Evolutionary conservation across 2,329 filamentous ascomycete genomes (phyloP).

Genomic region (Aspergillus unguis): DNA sequence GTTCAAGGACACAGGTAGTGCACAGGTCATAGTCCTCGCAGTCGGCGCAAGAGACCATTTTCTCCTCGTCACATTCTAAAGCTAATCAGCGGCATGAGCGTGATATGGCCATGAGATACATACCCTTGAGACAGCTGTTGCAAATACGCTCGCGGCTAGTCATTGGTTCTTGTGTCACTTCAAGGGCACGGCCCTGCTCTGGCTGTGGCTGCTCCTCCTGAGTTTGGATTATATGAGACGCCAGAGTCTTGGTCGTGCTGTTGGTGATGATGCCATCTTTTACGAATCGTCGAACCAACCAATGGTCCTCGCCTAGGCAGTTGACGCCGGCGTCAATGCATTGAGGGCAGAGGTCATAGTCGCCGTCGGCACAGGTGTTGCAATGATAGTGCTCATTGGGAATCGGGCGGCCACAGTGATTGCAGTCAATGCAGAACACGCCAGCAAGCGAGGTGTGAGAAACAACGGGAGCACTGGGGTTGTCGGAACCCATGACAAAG

Average conservation of each 20-base stretch:
- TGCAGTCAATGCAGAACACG: constrained; percentile 87
- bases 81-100: constrained; percentile 21
- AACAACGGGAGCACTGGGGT: constrained; percentile 30
- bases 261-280: constrained; percentile 73
- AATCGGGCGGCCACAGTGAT: constrained; percentile 77
- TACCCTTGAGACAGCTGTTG: constrained; percentile 65
- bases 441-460: constrained; percentile 33
- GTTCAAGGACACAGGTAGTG: constrained; percentile 70
- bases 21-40: constrained; percentile 95
- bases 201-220: constrained; percentile 22
- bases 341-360: constrained; percentile 84
- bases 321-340: constrained; percentile 74
- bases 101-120: constrained; percentile 17
- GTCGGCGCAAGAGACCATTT: constrained; percentile 78
- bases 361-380: constrained; percentile 84
- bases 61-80: constrained; percentile 66
- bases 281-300: constrained; percentile 89
- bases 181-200: constrained; percentile 25
- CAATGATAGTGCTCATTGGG: constrained; percentile 89
- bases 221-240: constrained; percentile 56
- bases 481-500: constrained; percentile 28
- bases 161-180: constrained; percentile 20
- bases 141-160: constrained; percentile 45
- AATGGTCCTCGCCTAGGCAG: constrained; percentile 77
- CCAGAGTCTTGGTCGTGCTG: constrained; percentile 79